Conservation (phyloP, 768 basidiomycete species). For the Rhodotorula kratochvilovae region DNA sequence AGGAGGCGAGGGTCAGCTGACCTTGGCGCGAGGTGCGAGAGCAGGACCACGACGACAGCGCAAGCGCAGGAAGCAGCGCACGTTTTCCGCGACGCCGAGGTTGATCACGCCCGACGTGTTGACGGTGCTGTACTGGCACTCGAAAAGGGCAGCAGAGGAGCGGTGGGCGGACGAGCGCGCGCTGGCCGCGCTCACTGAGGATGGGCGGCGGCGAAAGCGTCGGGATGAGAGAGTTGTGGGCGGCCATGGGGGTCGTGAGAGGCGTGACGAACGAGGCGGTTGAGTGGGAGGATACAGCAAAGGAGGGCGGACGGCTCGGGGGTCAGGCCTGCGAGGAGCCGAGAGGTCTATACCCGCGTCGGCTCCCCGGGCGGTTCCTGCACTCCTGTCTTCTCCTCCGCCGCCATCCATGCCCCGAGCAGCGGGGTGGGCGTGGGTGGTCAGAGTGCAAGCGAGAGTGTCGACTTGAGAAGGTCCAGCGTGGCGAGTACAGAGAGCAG, state of each 20-base stretch:
- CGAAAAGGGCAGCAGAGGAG: slow-evolving; percentile 33
- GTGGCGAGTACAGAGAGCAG: no score
- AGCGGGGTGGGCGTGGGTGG: no score
- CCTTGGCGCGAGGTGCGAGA: background rate
- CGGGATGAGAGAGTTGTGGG: background rate
- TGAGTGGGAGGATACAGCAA: no score
- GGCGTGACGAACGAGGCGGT: no score
- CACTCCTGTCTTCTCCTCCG: no score
- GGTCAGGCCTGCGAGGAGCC: no score
- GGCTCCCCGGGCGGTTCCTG: no score
- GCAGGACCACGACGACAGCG: background rate
- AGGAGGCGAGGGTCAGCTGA: slow-evolving; percentile 12
- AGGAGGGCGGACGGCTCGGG: no score
- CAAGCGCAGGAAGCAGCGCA: background rate
- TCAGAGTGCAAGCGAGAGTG: no score
- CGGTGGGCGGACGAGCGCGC: slow-evolving; percentile 29
- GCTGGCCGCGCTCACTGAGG: slow-evolving; percentile 20
- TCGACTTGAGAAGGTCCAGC: no score
- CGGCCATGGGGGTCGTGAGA: background rate
- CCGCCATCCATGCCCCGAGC: no score
- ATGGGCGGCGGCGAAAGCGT: slow-evolving; percentile 7
- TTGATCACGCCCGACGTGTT: slow-evolving; percentile 21
- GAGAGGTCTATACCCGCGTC: no score
- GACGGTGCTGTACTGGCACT: slow-evolving; percentile 26
- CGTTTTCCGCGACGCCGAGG: slow-evolving; percentile 35